These are phyloP conservation scores for Claviceps paspali DNA, from an alignment of 2,329 filamentous ascomycete genomes.

Conservation along the genomic window DNA sequence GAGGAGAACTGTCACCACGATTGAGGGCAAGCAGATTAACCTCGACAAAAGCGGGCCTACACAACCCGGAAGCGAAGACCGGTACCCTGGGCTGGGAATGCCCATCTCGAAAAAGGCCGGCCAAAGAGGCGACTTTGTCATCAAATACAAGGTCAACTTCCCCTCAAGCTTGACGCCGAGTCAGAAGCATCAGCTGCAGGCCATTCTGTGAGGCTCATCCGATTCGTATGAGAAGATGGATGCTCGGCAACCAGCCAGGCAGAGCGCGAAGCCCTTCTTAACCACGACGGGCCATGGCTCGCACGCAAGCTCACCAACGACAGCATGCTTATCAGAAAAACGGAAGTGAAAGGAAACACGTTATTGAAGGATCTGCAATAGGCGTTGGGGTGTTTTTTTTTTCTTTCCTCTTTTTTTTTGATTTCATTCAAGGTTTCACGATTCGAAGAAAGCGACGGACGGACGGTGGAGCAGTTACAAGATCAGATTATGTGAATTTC, in stretches of 20 bases:
- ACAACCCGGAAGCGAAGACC: conserved; percentile 65
- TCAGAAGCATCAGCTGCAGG: conserved; percentile 69
- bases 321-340: too few relatives aligned
- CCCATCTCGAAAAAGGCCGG: conserved; percentile 79
- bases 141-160: conserved; percentile 88
- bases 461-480: too few relatives aligned
- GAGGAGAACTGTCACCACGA: conserved; percentile 81
- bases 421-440: not conserved
- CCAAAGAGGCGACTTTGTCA: conserved; percentile 72
- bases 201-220: conserved; percentile 46
- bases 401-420: not conserved
- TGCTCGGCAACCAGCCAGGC: not conserved
- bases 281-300: too few relatives aligned
- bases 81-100: conserved; percentile 82
- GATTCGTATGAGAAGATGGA: not conserved
- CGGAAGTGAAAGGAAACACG: too few relatives aligned
- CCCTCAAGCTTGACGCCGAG: conserved; percentile 58
- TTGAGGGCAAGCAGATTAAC: conserved; percentile 74
- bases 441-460: too few relatives aligned
- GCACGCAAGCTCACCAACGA: too few relatives aligned
- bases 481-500: not conserved
- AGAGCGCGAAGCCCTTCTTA: conserved; percentile 1
- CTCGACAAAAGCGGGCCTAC: conserved; percentile 75
- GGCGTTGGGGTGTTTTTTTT: conserved; percentile 1
- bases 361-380: not conserved